Conservation (phyloP, 208 protist species). For the Herpetomonas tarakana region DNA sequence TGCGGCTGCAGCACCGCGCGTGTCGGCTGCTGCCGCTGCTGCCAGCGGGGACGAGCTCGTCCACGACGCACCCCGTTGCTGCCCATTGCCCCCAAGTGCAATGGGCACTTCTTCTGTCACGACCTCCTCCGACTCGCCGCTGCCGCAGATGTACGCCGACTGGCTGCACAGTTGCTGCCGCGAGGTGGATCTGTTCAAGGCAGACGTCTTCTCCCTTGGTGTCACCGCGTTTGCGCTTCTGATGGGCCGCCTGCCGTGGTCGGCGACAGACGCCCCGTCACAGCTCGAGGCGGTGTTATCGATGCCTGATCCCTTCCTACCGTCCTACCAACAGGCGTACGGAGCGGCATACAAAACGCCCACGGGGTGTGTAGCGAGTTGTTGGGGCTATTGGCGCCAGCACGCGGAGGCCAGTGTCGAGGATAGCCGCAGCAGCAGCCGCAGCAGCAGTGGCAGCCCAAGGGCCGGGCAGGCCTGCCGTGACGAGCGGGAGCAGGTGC, state of each 20-base stretch:
- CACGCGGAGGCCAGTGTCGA: too few species aligned
- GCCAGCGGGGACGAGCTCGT: not conserved
- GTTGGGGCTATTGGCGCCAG: not conserved
- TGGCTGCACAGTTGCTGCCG: not conserved
- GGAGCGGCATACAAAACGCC: constrained; percentile 13
- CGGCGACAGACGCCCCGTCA: constrained; percentile 26
- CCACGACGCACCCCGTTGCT: not conserved
- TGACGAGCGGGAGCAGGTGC: too few species aligned
- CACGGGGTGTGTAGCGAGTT: not conserved
- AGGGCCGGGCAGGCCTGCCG: too few species aligned
- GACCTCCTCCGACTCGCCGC: not conserved
- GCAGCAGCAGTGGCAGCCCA: too few species aligned
- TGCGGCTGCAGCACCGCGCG: too few species aligned
- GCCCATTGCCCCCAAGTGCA: not conserved
- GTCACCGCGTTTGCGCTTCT: constrained; percentile 71
- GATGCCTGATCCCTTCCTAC: constrained; percentile 48
- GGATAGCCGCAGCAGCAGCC: too few species aligned
- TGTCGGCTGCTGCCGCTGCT: not conserved
- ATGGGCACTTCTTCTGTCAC: too few species aligned
- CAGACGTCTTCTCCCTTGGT: constrained; percentile 63
- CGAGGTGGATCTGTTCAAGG: constrained; percentile 58
- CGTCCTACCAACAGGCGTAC: constrained; percentile 26
- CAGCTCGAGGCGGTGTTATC: constrained; percentile 45
- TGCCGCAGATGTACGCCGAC: constrained; percentile 2
- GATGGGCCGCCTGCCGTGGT: constrained; percentile 57